phyloP scores from a whole-genome alignment of 352 stramenopile genomes.

The Pythium myriotylum region DNA sequence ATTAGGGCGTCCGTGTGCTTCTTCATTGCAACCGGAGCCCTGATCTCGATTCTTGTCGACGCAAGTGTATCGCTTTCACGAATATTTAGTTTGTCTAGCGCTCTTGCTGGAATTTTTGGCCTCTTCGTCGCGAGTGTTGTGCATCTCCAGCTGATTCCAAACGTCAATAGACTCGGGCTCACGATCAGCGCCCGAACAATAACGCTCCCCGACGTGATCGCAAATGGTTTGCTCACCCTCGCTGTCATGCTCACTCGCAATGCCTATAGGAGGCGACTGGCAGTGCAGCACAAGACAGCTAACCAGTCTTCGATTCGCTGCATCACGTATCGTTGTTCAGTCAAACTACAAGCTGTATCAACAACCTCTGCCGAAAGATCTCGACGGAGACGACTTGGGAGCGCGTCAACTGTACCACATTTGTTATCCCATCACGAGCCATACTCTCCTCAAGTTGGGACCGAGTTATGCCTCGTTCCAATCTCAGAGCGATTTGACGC shows the following conservation, averaged over 20 bases:
- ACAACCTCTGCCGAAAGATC: neutral
- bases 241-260: constrained; percentile 30
- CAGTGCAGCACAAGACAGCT: constrained; percentile 2
- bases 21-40: constrained; percentile 24
- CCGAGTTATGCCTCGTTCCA: constrained; percentile 8
- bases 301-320: constrained; percentile 22
- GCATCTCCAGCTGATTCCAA: constrained; percentile 2
- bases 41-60: constrained; percentile 31
- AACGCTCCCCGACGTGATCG: constrained; percentile 14
- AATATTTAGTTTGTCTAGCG: neutral
- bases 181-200: constrained; percentile 1
- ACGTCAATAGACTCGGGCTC: neutral
- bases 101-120: neutral
- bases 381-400: neutral
- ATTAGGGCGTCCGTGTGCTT: neutral
- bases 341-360: constrained; percentile 13
- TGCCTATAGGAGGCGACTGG: constrained; percentile 23
- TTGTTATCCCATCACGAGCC: neutral
- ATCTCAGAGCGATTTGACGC: constrained; percentile 3
- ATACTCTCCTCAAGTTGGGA: neutral
- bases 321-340: constrained; percentile 27
- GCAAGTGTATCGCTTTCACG: constrained; percentile 21
- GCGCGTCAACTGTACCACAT: constrained; percentile 7
- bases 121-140: neutral
- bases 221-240: constrained; percentile 27